phyloP scores from a whole-genome alignment of 2,329 filamentous ascomycete genomes.

The Bipolaris zeicola region DNA sequence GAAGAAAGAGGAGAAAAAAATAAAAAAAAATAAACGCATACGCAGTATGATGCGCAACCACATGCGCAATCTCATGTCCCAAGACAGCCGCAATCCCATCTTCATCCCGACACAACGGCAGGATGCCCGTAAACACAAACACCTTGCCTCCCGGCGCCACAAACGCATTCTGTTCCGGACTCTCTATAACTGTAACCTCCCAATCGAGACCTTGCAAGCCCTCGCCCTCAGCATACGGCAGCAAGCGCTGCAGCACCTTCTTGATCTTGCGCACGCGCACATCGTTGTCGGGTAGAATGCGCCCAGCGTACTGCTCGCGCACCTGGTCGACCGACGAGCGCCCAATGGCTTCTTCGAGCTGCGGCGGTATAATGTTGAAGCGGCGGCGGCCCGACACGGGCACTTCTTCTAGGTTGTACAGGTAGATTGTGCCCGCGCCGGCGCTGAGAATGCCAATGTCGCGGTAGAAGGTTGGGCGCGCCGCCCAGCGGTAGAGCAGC shows the following conservation, averaged over 20 bases:
- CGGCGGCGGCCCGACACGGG: conserved; percentile 72
- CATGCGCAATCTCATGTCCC: conserved; percentile 81
- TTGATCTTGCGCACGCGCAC: conserved; percentile 62
- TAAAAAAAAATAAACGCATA: conserved; percentile 14
- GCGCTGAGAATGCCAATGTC: conserved; percentile 52
- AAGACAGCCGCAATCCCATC: conserved; percentile 75
- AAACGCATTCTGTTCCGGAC: conserved; percentile 72
- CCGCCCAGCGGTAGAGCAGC: conserved; percentile 48
- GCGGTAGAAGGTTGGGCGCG: conserved; percentile 55
- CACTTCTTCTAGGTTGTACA: conserved; percentile 72
- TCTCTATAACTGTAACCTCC: conserved; percentile 78
- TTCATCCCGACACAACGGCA: conserved; percentile 69
- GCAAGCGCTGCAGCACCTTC: conserved; percentile 68
- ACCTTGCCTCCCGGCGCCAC: conserved; percentile 79
- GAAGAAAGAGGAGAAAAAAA: not conserved
- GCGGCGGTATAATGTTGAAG: conserved; percentile 71
- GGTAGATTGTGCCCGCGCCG: conserved; percentile 63
- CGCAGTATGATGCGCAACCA: conserved; percentile 52
- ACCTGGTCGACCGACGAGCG: conserved; percentile 62
- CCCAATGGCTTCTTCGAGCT: conserved; percentile 61
- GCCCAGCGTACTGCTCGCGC: conserved; percentile 59
- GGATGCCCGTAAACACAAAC: conserved; percentile 76
- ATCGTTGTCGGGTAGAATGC: conserved; percentile 66
- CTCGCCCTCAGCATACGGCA: conserved; percentile 65
- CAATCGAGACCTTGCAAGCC: conserved; percentile 57